phyloP scores from a whole-genome alignment of 768 basidiomycete species.

The Ramaria sp. region DNA sequence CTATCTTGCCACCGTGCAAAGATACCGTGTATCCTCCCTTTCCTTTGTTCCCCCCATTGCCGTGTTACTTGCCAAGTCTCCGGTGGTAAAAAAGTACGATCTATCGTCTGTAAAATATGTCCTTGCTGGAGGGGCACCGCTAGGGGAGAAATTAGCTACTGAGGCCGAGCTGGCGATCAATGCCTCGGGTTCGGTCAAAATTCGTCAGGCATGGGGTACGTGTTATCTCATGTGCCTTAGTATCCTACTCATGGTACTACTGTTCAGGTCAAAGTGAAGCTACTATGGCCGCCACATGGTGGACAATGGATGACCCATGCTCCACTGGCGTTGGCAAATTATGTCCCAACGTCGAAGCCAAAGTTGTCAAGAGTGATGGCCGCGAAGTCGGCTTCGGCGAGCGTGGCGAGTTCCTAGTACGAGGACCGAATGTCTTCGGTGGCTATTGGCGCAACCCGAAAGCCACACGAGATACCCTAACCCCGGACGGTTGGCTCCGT shows the following conservation, averaged over 20 bases:
- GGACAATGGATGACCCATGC: conserved; percentile 9
- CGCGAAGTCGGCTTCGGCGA: conserved; percentile 42
- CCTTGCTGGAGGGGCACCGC: conserved; percentile 72
- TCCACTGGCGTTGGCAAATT: conserved; percentile 40
- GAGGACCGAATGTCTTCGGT: conserved; percentile 53
- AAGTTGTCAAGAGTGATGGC: conserved; percentile 55
- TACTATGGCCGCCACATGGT: conserved; percentile 42
- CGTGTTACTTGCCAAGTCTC: conserved; percentile 24
- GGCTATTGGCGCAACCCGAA: conserved; percentile 66
- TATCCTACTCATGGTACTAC: conserved; percentile 42
- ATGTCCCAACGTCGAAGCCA: conserved; percentile 65
- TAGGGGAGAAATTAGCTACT: conserved; percentile 49
- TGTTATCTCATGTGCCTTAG: background rate
- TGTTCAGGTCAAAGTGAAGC: conserved; percentile 32
- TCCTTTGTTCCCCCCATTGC: conserved; percentile 29
- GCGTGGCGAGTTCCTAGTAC: conserved; percentile 74
- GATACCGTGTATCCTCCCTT: conserved; percentile 23
- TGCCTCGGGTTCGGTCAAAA: conserved; percentile 22
- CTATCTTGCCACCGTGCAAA: conserved; percentile 10
- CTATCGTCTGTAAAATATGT: conserved; percentile 45
- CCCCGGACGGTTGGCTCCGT: conserved; percentile 73
- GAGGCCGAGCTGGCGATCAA: conserved; percentile 31
- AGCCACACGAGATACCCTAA: conserved; percentile 63
- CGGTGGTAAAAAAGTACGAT: conserved; percentile 48
- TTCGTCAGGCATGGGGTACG: conserved; percentile 10